phyloP scores from a whole-genome alignment of 2,329 filamentous ascomycete species.

The Colletotrichum gloeosporioides region DNA sequence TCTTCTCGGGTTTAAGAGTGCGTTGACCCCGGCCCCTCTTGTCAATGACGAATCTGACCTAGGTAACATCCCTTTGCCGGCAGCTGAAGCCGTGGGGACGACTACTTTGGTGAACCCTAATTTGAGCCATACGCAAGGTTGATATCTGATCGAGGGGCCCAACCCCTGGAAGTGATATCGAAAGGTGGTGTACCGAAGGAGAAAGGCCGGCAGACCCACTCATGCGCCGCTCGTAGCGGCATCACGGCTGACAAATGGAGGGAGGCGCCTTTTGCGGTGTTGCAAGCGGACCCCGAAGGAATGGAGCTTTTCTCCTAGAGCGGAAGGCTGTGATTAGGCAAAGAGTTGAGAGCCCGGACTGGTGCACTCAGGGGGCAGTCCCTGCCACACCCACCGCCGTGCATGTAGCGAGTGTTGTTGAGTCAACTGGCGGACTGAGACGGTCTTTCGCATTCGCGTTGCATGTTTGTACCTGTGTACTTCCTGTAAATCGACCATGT shows the following conservation, averaged over 20 bases:
- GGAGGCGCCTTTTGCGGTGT: not conserved
- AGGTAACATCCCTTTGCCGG: not conserved
- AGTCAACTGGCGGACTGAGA: not conserved
- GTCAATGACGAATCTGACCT: not conserved
- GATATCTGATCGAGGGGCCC: not conserved
- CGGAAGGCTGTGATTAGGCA: not conserved
- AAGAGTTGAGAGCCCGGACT: not conserved
- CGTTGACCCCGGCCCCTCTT: not conserved
- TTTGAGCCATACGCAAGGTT: not conserved
- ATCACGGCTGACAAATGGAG: constrained; percentile 1
- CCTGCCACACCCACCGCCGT: not conserved
- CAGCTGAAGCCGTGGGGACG: not conserved
- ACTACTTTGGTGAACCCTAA: not conserved
- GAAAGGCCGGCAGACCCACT: not conserved
- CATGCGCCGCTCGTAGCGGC: constrained; percentile 5
- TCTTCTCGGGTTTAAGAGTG: not conserved
- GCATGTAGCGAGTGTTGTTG: not conserved
- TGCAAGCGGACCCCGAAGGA: constrained; percentile 12
- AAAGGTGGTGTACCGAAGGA: not conserved
- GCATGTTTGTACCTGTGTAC: not conserved
- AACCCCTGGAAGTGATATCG: not conserved
- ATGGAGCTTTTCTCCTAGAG: not conserved
- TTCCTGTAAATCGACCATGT: not conserved
- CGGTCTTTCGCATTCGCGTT: not conserved
- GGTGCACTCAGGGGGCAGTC: not conserved